These are phyloP conservation scores for Sordariomycetes sp. DNA, from an alignment of 2,329 filamentous ascomycete genomes.

Conservation along the genomic window DNA sequence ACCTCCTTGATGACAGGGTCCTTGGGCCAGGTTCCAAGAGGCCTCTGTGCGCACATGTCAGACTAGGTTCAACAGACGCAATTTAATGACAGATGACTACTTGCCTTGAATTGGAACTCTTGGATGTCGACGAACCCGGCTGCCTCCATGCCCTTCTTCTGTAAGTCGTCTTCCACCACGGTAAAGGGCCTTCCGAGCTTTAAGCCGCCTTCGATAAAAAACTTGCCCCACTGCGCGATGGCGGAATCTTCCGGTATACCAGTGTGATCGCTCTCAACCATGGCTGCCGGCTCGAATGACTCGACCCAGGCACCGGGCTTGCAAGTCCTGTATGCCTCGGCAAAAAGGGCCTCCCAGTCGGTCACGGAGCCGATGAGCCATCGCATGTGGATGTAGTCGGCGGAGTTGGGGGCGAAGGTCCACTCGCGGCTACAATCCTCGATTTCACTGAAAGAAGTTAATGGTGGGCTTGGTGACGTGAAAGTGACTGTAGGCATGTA, in stretches of 20 bases:
- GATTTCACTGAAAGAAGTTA: constrained; percentile 18
- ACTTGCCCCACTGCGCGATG: constrained; percentile 13
- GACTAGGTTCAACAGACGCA: not conserved
- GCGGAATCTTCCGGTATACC: constrained; percentile 12
- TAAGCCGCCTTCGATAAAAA: constrained; percentile 14
- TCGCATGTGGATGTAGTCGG: constrained; percentile 47
- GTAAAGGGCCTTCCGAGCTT: constrained; percentile 14
- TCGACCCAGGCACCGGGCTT: constrained; percentile 22
- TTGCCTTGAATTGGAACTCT: constrained; percentile 21
- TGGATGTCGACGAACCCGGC: constrained; percentile 26
- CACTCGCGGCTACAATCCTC: constrained; percentile 24
- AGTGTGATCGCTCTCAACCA: constrained; percentile 14
- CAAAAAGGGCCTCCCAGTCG: constrained; percentile 41
- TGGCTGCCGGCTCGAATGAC: constrained; percentile 12
- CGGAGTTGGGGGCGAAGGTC: constrained; percentile 25
- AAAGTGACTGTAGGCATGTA: constrained; percentile 21
- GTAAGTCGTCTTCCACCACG: constrained; percentile 8
- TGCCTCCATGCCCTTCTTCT: constrained; percentile 11
- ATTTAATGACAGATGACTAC: constrained; percentile 11
- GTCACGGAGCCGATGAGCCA: constrained; percentile 42
- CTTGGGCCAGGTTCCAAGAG: constrained; percentile 30
- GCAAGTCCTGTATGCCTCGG: constrained; percentile 33
- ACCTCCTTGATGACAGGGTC: constrained; percentile 28
- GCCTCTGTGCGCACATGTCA: constrained; percentile 15
- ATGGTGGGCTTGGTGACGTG: not conserved